Evolutionary conservation across 2,329 filamentous ascomycete genomes (phyloP).

Genomic region (Cercospora brassicicola): DNA sequence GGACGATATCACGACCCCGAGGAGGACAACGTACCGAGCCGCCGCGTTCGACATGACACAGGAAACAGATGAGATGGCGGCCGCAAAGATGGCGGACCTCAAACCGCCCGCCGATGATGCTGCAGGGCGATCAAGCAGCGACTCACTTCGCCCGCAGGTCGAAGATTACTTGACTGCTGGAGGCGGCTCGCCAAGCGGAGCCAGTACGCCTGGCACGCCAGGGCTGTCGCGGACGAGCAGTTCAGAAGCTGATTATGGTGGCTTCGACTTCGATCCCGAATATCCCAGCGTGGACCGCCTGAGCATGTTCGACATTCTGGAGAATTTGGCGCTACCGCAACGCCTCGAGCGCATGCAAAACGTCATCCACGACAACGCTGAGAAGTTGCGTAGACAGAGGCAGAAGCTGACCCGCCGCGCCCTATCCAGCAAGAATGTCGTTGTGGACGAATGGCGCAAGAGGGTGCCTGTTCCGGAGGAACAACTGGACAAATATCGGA

Average conservation of each 20-base stretch:
- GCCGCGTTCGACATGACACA: constrained; percentile 16
- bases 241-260: constrained; percentile 73
- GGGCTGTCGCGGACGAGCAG: constrained; percentile 74
- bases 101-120: constrained; percentile 23
- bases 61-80: constrained; percentile 36
- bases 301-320: constrained; percentile 87
- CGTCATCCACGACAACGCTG: constrained; percentile 76
- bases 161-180: constrained; percentile 41
- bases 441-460: constrained; percentile 89
- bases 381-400: constrained; percentile 79
- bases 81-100: constrained; percentile 33
- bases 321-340: constrained; percentile 86
- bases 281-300: constrained; percentile 87
- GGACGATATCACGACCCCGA: constrained; percentile 29
- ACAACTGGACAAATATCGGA: constrained; percentile 85
- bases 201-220: constrained; percentile 42
- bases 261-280: constrained; percentile 80
- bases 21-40: neutral
- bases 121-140: constrained; percentile 20
- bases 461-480: constrained; percentile 80
- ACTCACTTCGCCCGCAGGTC: constrained; percentile 20
- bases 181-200: constrained; percentile 40
- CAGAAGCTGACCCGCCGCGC: constrained; percentile 76
- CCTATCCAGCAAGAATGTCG: constrained; percentile 76
- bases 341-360: constrained; percentile 88